Evolutionary conservation across 2,329 filamentous ascomycete species (phyloP).

Genomic region (Ceratocystis albifundus): DNA sequence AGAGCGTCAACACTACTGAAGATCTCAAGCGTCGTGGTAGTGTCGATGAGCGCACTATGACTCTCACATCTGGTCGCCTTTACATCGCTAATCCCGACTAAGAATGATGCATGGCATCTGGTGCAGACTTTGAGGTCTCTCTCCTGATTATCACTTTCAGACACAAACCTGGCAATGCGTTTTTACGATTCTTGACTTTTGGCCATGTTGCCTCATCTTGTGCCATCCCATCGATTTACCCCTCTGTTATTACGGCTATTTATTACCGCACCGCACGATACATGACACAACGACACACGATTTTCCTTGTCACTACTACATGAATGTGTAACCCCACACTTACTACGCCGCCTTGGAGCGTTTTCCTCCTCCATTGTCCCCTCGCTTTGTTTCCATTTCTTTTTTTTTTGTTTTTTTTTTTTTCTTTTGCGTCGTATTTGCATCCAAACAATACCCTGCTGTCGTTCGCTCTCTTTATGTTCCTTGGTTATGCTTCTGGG

Average conservation of each 20-base stretch:
- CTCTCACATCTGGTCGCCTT: conserved; percentile 59
- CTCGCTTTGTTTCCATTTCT: conserved; percentile 11
- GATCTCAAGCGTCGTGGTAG: conserved; percentile 67
- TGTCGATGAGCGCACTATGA: conserved; percentile 71
- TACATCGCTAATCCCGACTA: conserved; percentile 79
- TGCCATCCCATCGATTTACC: neutral
- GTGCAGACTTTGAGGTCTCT: neutral
- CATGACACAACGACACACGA: neutral
- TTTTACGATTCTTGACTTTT: conserved; percentile 1
- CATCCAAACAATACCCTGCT: conserved; percentile 23
- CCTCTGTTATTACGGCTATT: neutral
- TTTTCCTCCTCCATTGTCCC: conserved; percentile 9
- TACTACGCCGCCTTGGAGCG: conserved; percentile 7
- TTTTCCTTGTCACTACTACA: neutral
- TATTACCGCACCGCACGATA: neutral
- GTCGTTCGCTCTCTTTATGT: conserved; percentile 14
- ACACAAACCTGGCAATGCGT: neutral
- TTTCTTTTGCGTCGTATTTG: conserved; percentile 16
- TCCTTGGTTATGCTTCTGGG: conserved; percentile 14
- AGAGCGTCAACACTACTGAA: conserved; percentile 55
- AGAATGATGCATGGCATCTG: conserved; percentile 22
- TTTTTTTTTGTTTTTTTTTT: neutral
- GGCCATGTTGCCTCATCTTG: neutral
- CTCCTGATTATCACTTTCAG: too few relatives aligned
- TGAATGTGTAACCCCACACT: neutral